Conservation (phyloP, 2,329 filamentous ascomycete genomes). For the Hypoxylon sp. region DNA sequence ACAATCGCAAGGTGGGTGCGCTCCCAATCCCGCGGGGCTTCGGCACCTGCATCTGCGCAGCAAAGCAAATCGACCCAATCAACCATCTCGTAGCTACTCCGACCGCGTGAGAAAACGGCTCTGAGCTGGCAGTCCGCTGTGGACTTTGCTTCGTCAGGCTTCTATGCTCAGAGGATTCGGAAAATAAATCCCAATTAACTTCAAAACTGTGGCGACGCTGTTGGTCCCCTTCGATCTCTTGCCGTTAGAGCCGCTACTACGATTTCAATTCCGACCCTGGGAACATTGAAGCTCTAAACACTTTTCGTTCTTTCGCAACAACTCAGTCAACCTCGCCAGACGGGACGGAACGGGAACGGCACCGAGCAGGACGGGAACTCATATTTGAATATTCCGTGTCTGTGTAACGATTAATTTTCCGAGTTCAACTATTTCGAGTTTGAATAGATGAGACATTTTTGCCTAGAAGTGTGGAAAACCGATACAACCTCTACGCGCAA, state of each 20-base stretch:
- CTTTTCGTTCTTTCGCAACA: background rate
- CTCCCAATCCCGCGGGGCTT: conserved; percentile 36
- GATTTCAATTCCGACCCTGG: conserved; percentile 17
- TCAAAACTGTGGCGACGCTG: conserved; percentile 11
- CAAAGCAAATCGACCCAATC: conserved; percentile 31
- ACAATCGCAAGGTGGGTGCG: conserved; percentile 38
- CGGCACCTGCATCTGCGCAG: conserved; percentile 37
- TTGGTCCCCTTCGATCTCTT: conserved; percentile 12
- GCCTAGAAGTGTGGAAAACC: background rate
- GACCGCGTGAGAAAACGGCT: conserved; percentile 26
- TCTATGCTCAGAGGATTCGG: conserved; percentile 20
- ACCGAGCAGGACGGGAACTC: conserved; percentile 1
- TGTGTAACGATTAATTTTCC: background rate
- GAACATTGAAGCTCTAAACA: conserved; percentile 17
- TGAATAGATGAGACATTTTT: background rate
- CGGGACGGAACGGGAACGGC: conserved; percentile 4
- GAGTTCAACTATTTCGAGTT: background rate
- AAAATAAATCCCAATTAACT: conserved; percentile 18
- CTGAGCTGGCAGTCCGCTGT: conserved; percentile 36
- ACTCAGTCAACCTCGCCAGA: background rate
- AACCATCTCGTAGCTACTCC: conserved; percentile 20
- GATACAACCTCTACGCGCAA: background rate
- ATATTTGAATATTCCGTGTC: background rate
- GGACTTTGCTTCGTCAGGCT: conserved; percentile 29
- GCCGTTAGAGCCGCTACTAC: conserved; percentile 24